Evolutionary conservation across 192 early-diverging fungal species (phyloP).

Genomic region (Coemansia sp.): DNA sequence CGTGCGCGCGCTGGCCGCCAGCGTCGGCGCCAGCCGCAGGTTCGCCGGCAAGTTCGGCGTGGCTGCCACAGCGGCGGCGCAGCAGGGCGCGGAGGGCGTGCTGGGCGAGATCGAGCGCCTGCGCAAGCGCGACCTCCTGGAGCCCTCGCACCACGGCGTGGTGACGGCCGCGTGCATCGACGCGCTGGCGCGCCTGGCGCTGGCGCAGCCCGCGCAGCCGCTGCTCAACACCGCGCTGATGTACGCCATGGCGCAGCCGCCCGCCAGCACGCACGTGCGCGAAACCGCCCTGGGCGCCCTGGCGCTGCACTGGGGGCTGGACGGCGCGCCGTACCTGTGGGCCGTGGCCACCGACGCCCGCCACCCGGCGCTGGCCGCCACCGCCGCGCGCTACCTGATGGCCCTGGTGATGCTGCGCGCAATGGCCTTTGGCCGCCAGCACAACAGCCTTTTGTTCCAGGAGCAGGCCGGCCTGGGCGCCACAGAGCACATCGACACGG

Average conservation of each 20-base stretch:
- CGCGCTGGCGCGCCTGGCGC: constrained; percentile 62
- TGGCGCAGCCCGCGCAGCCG: constrained; percentile 58
- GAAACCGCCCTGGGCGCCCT: constrained; percentile 72
- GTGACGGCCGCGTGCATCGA: constrained; percentile 81
- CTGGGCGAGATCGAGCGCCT: constrained; percentile 74
- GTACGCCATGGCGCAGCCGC: constrained; percentile 65
- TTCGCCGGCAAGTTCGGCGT: constrained; percentile 15
- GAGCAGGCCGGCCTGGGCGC: constrained; percentile 22
- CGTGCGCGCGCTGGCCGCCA: constrained; percentile 68
- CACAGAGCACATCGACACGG: constrained; percentile 43
- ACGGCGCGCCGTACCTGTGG: constrained; percentile 8
- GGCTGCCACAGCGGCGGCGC: not conserved
- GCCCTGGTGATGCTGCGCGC: constrained; percentile 32
- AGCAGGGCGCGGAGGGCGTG: constrained; percentile 11
- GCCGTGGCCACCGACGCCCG: constrained; percentile 17
- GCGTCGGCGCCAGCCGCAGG: constrained; percentile 52
- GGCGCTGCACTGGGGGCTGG: constrained; percentile 68
- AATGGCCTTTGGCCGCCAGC: constrained; percentile 40
- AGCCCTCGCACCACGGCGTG: constrained; percentile 84
- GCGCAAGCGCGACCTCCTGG: constrained; percentile 72
- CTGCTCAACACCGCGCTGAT: constrained; percentile 74
- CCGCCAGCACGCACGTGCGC: constrained; percentile 71
- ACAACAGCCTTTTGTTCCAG: constrained; percentile 44
- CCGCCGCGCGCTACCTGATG: constrained; percentile 7
- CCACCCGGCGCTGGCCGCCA: constrained; percentile 11